phyloP scores from a whole-genome alignment of 176 grass and related monocot genomes.

The Triticum turgidum region DNA sequence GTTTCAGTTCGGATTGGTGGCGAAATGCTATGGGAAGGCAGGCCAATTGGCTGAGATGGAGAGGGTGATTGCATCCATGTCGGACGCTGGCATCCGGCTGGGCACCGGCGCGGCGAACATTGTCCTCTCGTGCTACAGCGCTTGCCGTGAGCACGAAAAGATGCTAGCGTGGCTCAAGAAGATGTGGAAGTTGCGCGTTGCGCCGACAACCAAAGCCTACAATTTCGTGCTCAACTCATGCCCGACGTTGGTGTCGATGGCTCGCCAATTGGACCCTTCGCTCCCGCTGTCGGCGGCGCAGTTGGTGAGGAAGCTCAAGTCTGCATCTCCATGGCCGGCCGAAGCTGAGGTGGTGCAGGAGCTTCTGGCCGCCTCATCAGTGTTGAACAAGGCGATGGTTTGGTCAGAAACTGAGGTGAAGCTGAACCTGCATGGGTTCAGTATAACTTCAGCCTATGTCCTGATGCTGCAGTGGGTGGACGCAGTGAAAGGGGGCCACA shows the following conservation, averaged over 20 bases:
- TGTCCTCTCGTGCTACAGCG: constrained; percentile 78
- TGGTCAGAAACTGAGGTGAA: constrained; percentile 75
- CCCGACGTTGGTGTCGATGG: constrained; percentile 27
- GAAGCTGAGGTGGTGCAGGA: constrained; percentile 69
- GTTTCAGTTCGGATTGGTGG: constrained; percentile 59
- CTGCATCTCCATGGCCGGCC: constrained; percentile 16
- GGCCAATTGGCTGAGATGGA: constrained; percentile 58
- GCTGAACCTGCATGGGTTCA: constrained; percentile 87
- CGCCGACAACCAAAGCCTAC: constrained; percentile 46
- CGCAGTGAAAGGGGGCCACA: constrained; percentile 16
- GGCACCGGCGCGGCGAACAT: constrained; percentile 59
- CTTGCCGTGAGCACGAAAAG: constrained; percentile 34
- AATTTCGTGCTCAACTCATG: constrained; percentile 73
- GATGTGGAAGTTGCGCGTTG: constrained; percentile 40
- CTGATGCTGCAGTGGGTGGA: constrained; percentile 81
- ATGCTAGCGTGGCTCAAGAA: constrained; percentile 62
- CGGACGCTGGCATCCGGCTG: constrained; percentile 47
- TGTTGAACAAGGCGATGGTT: constrained; percentile 48
- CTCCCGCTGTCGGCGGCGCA: constrained; percentile 45
- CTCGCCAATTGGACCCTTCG: constrained; percentile 27
- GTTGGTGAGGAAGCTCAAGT: constrained; percentile 53
- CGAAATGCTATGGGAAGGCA: constrained; percentile 67
- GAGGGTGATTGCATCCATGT: constrained; percentile 67
- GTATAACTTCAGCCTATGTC: constrained; percentile 57
- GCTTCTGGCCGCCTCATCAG: constrained; percentile 43